A percentile compares a stretch with the other conserved stretches of the same genome.
These are phyloP conservation scores for Salvia hispanica DNA, from an alignment of 257 asterid species.

Conservation along the genomic window DNA sequence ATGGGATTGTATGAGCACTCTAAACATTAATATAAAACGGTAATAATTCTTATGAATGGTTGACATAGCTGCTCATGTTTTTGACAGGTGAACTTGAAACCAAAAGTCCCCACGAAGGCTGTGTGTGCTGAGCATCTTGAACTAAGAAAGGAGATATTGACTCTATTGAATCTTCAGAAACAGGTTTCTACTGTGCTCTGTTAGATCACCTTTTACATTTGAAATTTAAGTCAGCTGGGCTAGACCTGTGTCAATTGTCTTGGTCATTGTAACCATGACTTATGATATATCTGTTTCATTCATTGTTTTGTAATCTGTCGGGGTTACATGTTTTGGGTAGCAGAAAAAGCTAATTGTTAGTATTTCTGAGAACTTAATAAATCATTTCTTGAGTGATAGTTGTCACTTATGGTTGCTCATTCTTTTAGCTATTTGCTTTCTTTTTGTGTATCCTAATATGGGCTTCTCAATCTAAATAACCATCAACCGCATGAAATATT, in stretches of 20 bases:
- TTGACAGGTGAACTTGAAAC: slow-evolving; percentile 87
- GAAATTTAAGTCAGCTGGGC: background rate
- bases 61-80: slow-evolving; percentile 20
- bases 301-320: no score
- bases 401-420: background rate
- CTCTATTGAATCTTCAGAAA: slow-evolving; percentile 85
- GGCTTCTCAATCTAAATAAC: slow-evolving; percentile 10
- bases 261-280: background rate
- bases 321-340: no score
- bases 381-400: background rate
- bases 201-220: background rate
- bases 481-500: background rate
- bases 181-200: slow-evolving; percentile 54
- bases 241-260: background rate
- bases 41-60: slow-evolving; percentile 16
- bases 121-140: slow-evolving; percentile 97
- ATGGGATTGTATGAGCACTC: slow-evolving; percentile 13
- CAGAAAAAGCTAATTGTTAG: background rate
- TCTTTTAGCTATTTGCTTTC: background rate
- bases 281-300: no score
- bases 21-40: slow-evolving; percentile 10
- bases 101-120: slow-evolving; percentile 91
- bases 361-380: background rate
- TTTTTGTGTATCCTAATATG: slow-evolving; percentile 1
- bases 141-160: slow-evolving; percentile 87